These are phyloP conservation scores for Oryza glumipatula DNA, from an alignment of 176 grass and related monocot genomes.

Conservation along the genomic window DNA sequence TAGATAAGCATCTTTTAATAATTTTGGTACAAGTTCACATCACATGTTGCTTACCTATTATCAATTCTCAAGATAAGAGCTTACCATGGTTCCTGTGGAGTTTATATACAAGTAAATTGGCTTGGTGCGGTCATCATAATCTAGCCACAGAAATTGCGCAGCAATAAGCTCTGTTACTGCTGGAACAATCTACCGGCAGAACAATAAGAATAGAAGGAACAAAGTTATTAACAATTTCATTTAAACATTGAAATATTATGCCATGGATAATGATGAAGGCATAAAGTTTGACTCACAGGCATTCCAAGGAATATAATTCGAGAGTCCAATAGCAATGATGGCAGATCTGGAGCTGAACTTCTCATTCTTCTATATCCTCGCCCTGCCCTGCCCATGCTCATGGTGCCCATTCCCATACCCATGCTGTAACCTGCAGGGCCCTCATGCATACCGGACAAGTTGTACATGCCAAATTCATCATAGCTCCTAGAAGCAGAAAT, in stretches of 20 bases:
- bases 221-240: slow-evolving; percentile 6
- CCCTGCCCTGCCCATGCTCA: slow-evolving; percentile 70
- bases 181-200: slow-evolving; percentile 49
- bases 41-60: not conserved
- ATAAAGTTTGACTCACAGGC: slow-evolving; percentile 55
- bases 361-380: slow-evolving; percentile 66
- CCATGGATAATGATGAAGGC: not conserved
- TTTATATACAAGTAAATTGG: slow-evolving; percentile 92
- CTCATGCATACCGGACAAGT: slow-evolving; percentile 56
- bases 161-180: slow-evolving; percentile 87
- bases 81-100: slow-evolving; percentile 71
- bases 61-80: not conserved
- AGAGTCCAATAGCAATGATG: slow-evolving; percentile 81
- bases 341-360: slow-evolving; percentile 86
- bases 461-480: slow-evolving; percentile 75
- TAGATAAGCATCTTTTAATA: not conserved
- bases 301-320: slow-evolving; percentile 88
- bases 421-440: slow-evolving; percentile 67
- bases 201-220: not conserved
- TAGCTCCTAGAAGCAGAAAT: slow-evolving; percentile 71
- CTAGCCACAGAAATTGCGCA: slow-evolving; percentile 84
- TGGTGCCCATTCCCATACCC: slow-evolving; percentile 67
- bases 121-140: slow-evolving; percentile 77
- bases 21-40: not conserved
- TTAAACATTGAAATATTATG: slow-evolving; percentile 7